phyloP scores from a whole-genome alignment of 495 filamentous ascomycete genomes.

The Penicillium flavigenum region DNA sequence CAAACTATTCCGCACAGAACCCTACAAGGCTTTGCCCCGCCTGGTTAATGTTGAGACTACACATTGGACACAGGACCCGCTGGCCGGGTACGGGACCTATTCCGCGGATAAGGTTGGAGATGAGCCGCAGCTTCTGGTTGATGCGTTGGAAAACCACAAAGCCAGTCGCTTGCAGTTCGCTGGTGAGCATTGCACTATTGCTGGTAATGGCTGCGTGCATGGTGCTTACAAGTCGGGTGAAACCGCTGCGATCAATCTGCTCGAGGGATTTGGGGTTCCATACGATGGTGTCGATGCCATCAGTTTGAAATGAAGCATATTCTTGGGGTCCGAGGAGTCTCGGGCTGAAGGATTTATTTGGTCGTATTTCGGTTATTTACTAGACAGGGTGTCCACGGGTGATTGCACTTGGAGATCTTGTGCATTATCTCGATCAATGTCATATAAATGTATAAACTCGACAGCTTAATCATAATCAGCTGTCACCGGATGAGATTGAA shows the following conservation, averaged over 20 bases:
- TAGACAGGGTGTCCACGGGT: background rate
- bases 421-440: background rate
- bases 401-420: background rate
- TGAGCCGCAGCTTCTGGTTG: conserved; percentile 20
- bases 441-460: background rate
- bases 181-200: conserved; percentile 26
- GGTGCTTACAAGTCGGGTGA: conserved; percentile 27
- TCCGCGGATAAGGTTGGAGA: conserved; percentile 30
- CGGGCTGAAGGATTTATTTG: background rate
- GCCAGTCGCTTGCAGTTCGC: conserved; percentile 26
- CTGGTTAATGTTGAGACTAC: conserved; percentile 27
- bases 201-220: conserved; percentile 28
- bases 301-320: background rate
- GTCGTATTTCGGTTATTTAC: background rate
- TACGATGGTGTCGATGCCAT: conserved; percentile 10
- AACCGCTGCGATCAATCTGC: conserved; percentile 23
- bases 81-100: conserved; percentile 27
- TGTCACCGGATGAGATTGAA: background rate
- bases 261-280: conserved; percentile 21
- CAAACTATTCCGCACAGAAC: conserved; percentile 26
- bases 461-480: background rate
- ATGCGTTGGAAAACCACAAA: conserved; percentile 22
- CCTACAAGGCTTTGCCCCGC: conserved; percentile 27
- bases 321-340: background rate
- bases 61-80: conserved; percentile 29